Evolutionary conservation across 352 stramenopile genomes (phyloP), one percentile per base, ranked within the genome.

Genomic region (Globisporangium canariense): DNA sequence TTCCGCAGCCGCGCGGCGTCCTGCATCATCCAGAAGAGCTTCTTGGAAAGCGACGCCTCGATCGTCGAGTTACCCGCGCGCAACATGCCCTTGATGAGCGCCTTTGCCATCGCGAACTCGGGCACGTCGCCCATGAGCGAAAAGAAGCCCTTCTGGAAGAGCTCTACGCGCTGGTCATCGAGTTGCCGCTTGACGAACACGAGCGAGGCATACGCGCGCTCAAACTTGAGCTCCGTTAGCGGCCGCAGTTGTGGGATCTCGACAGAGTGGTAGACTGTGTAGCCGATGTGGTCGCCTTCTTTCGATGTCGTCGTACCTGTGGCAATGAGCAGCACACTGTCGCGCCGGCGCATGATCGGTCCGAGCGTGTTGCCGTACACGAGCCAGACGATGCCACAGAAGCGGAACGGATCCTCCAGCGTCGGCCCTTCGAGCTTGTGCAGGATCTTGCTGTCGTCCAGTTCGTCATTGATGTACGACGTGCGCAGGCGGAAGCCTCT

Each of bases 11-110:
- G 53, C 67, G 70, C 32, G 54, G 72, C 71, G 40, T 82, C 69
- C 50, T 73, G 71, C 62, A 78, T 58, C 74, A 82, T 82, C 74
- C 71, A 82, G 11, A 71, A 65, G 34, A 81, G 71, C 30, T 81
- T 81, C 65, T 81, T 81, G 11, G 69, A 73, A 22, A 79, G 72
- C 2, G 69, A 55, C 13, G 67, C 70, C 40, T 81, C 74, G 30
- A 74, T 79, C 4, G 69, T 81, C 55, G 73, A 52, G 52, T 70
- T 56, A 7, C 66, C 74, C 2, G 62, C 45, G 20, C 72, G 52
- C 10, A 77, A 28, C 6, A 73, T 73, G 28, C 66, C 60, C 8
- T 70, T 67, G 25, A 76, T 65, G 16, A 70, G 52, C 22, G 60
- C 18, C 4, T 22, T 28, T 1, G 43, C n/a, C 16, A 66, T 58